Conservation (phyloP, 192 early-diverging fungal genomes). For the Piromyces finnis region DNA sequence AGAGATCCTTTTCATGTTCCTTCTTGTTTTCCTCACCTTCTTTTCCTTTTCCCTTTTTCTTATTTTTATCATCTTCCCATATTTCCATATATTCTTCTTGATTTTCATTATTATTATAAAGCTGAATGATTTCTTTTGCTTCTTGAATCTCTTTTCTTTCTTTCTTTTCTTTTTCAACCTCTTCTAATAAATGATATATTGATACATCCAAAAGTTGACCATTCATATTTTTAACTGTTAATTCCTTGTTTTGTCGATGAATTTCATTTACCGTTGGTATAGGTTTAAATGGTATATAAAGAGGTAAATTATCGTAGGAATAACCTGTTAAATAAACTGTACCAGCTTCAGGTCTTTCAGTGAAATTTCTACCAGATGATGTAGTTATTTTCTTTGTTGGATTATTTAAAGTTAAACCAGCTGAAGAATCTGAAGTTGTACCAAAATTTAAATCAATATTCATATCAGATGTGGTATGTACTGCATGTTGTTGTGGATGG, state of each 20-base stretch:
- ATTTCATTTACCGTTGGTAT: background rate
- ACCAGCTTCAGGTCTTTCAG: background rate
- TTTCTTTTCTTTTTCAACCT: slow-evolving; percentile 7
- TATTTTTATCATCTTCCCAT: background rate
- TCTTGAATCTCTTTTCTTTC: background rate
- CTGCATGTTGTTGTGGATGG: background rate
- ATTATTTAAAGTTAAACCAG: no score
- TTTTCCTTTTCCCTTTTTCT: background rate
- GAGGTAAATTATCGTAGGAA: background rate
- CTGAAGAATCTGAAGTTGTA: no score
- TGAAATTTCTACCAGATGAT: background rate
- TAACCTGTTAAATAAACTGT: background rate
- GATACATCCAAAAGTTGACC: slow-evolving; percentile 3
- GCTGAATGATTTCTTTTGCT: background rate
- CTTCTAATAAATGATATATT: slow-evolving; percentile 9
- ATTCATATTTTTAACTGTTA: background rate
- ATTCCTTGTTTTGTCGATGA: background rate
- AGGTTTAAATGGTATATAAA: background rate
- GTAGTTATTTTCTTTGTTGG: no score
- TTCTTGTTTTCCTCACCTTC: background rate
- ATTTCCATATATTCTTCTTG: background rate
- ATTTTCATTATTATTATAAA: background rate
- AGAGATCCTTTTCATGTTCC: slow-evolving; percentile 17
- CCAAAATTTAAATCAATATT: no score
- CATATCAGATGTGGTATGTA: background rate